phyloP scores from a whole-genome alignment of 2,329 filamentous ascomycete genomes.

The Penicillium sp. region DNA sequence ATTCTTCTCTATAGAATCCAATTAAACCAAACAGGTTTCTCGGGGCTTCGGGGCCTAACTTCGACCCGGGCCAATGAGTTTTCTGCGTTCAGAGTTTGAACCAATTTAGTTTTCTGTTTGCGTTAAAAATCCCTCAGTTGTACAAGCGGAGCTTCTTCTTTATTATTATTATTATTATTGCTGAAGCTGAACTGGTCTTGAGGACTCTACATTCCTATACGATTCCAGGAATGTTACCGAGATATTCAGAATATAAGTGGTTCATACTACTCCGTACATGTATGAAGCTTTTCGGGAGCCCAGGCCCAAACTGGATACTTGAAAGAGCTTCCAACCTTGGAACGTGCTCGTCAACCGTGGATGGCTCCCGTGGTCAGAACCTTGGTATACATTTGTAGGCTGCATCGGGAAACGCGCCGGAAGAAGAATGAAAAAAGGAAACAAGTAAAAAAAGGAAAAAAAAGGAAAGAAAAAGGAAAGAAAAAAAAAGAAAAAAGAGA shows the following conservation, averaged over 20 bases:
- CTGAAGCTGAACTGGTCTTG: neutral
- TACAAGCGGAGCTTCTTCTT: neutral
- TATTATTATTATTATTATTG: neutral
- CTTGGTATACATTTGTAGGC: neutral
- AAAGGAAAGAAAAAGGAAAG: no score
- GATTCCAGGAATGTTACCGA: neutral
- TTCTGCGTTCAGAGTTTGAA: neutral
- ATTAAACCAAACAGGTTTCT: neutral
- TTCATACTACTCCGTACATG: no score
- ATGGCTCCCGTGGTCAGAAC: neutral
- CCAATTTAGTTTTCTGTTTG: conserved; percentile 7
- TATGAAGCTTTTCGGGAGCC: neutral
- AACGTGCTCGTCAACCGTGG: neutral
- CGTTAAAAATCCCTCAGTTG: conserved; percentile 11
- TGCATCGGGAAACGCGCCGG: conserved; percentile 1
- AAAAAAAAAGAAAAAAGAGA: neutral
- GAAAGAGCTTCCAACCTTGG: neutral
- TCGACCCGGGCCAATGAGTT: conserved; percentile 14
- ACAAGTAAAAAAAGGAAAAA: neutral
- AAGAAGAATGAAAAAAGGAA: neutral
- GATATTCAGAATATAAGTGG: neutral
- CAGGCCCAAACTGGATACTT: neutral
- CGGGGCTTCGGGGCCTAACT: conserved; percentile 22
- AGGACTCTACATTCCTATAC: neutral
- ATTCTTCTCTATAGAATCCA: neutral